Evolutionary conservation across 2,329 filamentous ascomycete genomes (phyloP).

Genomic region (Colletotrichum graminicola): DNA sequence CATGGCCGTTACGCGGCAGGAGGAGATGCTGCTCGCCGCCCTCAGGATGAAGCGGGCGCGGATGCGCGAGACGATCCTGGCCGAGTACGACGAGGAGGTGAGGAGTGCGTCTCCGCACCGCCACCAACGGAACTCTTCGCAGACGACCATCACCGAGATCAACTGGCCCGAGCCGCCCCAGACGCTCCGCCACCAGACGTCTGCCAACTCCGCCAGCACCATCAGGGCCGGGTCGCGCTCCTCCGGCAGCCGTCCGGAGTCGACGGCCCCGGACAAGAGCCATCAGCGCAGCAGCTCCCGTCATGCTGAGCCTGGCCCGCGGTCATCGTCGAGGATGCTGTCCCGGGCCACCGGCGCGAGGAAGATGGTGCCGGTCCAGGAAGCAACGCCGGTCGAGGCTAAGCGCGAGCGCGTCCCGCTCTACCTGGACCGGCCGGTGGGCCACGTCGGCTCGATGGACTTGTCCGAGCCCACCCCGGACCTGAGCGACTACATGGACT

Average conservation of each 20-base stretch:
- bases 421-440: constrained; percentile 49
- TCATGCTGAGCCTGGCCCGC: constrained; percentile 6
- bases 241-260: constrained; percentile 6
- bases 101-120: constrained; percentile 5
- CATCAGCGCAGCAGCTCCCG: constrained; percentile 18
- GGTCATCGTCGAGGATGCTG: not conserved
- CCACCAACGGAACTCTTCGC: constrained; percentile 38
- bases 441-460: constrained; percentile 46
- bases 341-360: constrained; percentile 24
- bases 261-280: constrained; percentile 1
- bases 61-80: constrained; percentile 63
- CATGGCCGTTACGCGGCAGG: constrained; percentile 70
- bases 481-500: constrained; percentile 55
- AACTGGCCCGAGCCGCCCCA: constrained; percentile 35
- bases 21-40: constrained; percentile 69
- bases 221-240: constrained; percentile 32
- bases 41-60: constrained; percentile 67
- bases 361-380: constrained; percentile 9
- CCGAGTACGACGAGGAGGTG: constrained; percentile 57
- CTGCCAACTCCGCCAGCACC: constrained; percentile 40
- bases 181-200: constrained; percentile 40
- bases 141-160: constrained; percentile 38
- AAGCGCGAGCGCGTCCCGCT: constrained; percentile 50
- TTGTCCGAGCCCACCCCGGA: constrained; percentile 53
- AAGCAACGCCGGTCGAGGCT: constrained; percentile 17